Evolutionary conservation across 805 yeast genomes (phyloP).

Genomic region (Kazachstania psychrophila): DNA sequence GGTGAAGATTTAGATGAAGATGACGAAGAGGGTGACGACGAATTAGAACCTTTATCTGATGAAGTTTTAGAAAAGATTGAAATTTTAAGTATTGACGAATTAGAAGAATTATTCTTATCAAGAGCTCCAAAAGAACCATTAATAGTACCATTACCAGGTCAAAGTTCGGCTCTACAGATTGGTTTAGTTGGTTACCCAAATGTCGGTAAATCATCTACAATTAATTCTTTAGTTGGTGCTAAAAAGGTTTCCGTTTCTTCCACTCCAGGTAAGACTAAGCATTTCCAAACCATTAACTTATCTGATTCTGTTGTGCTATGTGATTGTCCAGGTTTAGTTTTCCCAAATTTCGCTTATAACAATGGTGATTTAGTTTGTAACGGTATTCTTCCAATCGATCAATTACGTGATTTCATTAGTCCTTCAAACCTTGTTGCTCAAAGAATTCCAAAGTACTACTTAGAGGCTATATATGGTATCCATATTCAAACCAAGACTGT

Average conservation of each 20-base stretch:
- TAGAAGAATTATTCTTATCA: constrained; percentile 67
- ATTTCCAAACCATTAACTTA: constrained; percentile 89
- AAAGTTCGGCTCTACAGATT: constrained; percentile 62
- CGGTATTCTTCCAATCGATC: constrained; percentile 98
- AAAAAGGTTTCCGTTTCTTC: constrained; percentile 97
- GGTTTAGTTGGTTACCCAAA: constrained; percentile 98
- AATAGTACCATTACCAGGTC: constrained; percentile 45
- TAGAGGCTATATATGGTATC: constrained; percentile 92
- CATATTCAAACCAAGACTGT: constrained; percentile 64
- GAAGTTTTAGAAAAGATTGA: constrained; percentile 42
- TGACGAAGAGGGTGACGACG: constrained; percentile 21
- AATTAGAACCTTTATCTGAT: constrained; percentile 28
- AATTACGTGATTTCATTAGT: constrained; percentile 82
- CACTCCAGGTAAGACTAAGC: constrained; percentile 98
- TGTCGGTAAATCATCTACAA: constrained; percentile 94
- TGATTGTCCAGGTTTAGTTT: constrained; percentile 98
- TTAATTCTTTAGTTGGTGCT: constrained; percentile 91
- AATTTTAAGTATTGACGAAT: constrained; percentile 72
- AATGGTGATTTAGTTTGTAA: constrained; percentile 95
- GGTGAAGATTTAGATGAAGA: constrained; percentile 12
- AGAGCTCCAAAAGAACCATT: constrained; percentile 63
- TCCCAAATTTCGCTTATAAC: constrained; percentile 94
- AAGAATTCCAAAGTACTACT: constrained; percentile 76
- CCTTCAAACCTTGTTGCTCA: constrained; percentile 80
- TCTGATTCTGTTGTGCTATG: constrained; percentile 78